Conservation (phyloP, 108 stramenopile species). For the Skeletonema costatum region DNA sequence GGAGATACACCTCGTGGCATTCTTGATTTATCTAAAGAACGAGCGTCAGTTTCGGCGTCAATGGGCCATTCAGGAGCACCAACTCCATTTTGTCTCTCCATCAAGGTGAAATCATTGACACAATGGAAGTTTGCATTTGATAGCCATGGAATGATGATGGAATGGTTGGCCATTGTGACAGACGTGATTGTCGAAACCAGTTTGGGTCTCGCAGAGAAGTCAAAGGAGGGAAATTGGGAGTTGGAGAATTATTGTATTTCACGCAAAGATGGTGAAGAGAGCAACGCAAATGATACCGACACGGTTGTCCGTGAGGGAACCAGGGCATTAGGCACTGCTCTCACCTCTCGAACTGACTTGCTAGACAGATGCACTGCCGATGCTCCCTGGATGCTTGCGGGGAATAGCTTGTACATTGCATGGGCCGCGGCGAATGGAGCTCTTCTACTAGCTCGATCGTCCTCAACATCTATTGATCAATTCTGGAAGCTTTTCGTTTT, state of each 20-base stretch:
- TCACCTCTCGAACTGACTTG: neutral
- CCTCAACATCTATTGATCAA: conserved; percentile 40
- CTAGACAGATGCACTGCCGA: conserved; percentile 1
- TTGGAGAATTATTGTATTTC: conserved; percentile 30
- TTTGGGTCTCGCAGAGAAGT: conserved; percentile 42
- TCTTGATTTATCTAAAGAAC: conserved; percentile 79
- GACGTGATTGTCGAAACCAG: conserved; percentile 71
- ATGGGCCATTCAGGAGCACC: conserved; percentile 49
- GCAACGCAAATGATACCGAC: neutral
- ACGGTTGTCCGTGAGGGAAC: neutral
- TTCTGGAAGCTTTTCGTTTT: conserved; percentile 72
- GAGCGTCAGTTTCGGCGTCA: conserved; percentile 62
- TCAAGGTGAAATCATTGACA: conserved; percentile 58
- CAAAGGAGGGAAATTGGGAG: conserved; percentile 10
- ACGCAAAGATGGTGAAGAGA: neutral
- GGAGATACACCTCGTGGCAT: conserved; percentile 60
- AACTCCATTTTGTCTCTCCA: conserved; percentile 32
- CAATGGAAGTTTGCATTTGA: conserved; percentile 88
- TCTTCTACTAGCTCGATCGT: conserved; percentile 48
- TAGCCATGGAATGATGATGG: conserved; percentile 64
- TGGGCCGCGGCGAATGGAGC: conserved; percentile 49
- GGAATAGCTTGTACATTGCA: conserved; percentile 25
- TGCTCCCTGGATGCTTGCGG: conserved; percentile 34
- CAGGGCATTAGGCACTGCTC: neutral
- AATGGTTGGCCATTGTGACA: conserved; percentile 75